Evolutionary conservation across 2,329 filamentous ascomycete species (phyloP).

Genomic region (Fusarium illudens): DNA sequence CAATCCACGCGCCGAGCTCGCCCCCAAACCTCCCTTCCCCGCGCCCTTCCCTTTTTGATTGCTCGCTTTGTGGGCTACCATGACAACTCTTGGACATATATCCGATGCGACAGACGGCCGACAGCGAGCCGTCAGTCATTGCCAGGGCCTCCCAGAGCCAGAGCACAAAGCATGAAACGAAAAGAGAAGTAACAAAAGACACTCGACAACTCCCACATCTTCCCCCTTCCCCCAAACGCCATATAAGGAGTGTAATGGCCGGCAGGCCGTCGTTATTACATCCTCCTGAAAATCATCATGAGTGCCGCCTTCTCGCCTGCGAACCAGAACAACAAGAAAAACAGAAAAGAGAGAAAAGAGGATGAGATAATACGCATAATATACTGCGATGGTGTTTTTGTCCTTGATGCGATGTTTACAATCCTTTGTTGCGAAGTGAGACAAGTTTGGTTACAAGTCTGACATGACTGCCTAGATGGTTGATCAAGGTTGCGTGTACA

Average conservation of each 20-base stretch:
- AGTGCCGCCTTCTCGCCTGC: constrained; percentile 35
- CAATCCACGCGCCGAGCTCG: constrained; percentile 31
- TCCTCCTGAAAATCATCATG: constrained; percentile 45
- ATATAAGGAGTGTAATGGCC: constrained; percentile 51
- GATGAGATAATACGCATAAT: constrained; percentile 13
- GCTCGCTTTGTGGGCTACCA: constrained; percentile 5
- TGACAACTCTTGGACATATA: constrained; percentile 1
- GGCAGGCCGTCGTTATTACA: constrained; percentile 51
- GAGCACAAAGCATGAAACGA: constrained; percentile 22
- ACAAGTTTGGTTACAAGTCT: constrained; percentile 16
- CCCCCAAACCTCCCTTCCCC: constrained; percentile 6
- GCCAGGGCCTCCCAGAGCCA: constrained; percentile 3
- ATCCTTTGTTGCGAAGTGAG: constrained; percentile 14
- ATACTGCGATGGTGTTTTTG: constrained; percentile 5
- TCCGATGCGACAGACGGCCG: neutral
- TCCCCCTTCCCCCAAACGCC: constrained; percentile 45
- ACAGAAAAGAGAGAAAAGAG: constrained; percentile 13
- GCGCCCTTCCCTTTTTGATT: constrained; percentile 12
- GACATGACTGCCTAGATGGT: constrained; percentile 18
- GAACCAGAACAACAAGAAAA: constrained; percentile 31
- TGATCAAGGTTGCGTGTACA: constrained; percentile 11
- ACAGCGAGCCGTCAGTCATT: neutral
- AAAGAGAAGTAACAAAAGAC: constrained; percentile 29
- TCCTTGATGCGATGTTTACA: constrained; percentile 20
- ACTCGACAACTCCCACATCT: constrained; percentile 43